Evolutionary conservation across 1,139 yeast species (phyloP), one percentile per base, ranked within the genome.

Genomic region (Nakaseomyces sp.): DNA sequence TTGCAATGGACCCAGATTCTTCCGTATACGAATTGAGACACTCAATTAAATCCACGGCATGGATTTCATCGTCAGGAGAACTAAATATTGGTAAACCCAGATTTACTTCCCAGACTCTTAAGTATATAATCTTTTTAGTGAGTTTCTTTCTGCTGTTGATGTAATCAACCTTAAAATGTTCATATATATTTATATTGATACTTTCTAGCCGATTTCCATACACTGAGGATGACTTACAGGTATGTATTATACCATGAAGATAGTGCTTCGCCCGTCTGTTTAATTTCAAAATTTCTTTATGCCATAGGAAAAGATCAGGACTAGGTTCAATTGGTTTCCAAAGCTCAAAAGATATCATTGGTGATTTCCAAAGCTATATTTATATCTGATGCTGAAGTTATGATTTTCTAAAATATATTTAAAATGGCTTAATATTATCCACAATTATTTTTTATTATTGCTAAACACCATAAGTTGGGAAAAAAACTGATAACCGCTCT

Each of bases 271-370:
- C 18, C n/a, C 29, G 24, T 24, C 24, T 37, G 10, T 37, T 37
- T 13, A 43, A 15, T n/a, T 30, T 26, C 31, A 43, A 37, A 12
- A 29, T 19, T 37, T 43, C 46, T 19, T 37, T 43, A 7, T 20
- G 15, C 2, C n/a, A 15, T 7, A 13, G 17, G 6, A 17, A 15
- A 28, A 12, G 10, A 18, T 5, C 9, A 3, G 18, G 4, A 2
- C 5, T 12, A 4, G 3, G 15, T 6, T 29, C 32, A 5, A 13
- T 3, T 7, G 17, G 32, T 29, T 29, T 10, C 32, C 32, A 29
- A 5, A 29, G 13, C 13, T 29, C 32, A 13, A 29, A 29, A 5
- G 6, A 5, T 6, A 29, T 13, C 32, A 29, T 26, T n/a, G n/a
- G n/a, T 22, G 24, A 7, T 22, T 22, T 7, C 9, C 24, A 22